These are phyloP conservation scores for Aurantiochytrium sp. DNA, from an alignment of 108 stramenopile species.

Conservation along the genomic window DNA sequence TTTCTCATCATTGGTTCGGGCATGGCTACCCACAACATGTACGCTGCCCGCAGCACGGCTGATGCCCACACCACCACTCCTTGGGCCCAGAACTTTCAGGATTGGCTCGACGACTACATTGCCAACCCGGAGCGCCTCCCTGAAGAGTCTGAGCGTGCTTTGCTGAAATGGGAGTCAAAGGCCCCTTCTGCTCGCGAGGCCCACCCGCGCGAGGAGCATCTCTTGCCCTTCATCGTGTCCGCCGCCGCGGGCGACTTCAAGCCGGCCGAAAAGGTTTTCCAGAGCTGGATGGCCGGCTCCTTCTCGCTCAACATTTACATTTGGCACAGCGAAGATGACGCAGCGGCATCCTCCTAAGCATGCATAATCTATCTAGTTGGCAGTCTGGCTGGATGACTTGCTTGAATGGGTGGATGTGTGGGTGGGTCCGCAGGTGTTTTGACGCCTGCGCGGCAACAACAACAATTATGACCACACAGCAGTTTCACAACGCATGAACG, in stretches of 20 bases:
- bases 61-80: not conserved
- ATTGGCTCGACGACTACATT: constrained; percentile 36
- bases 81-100: constrained; percentile 26
- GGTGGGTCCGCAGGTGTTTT: too few relatives aligned
- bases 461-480: too few relatives aligned
- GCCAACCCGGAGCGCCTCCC: not conserved
- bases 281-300: not conserved
- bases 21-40: constrained; percentile 60
- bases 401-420: too few relatives aligned
- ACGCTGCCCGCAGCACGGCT: constrained; percentile 1
- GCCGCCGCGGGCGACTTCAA: constrained; percentile 19
- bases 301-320: constrained; percentile 5
- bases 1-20: constrained; percentile 66
- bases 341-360: too few relatives aligned
- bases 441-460: too few relatives aligned
- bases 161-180: constrained; percentile 29
- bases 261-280: not conserved
- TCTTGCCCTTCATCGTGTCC: constrained; percentile 37
- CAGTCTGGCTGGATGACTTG: too few relatives aligned
- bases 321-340: not conserved
- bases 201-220: constrained; percentile 47
- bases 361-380: too few relatives aligned
- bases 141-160: not conserved
- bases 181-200: constrained; percentile 32
- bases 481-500: too few relatives aligned